phyloP scores from a whole-genome alignment of 1,139 yeast species.

The Eremothecium cymbalariae region DNA sequence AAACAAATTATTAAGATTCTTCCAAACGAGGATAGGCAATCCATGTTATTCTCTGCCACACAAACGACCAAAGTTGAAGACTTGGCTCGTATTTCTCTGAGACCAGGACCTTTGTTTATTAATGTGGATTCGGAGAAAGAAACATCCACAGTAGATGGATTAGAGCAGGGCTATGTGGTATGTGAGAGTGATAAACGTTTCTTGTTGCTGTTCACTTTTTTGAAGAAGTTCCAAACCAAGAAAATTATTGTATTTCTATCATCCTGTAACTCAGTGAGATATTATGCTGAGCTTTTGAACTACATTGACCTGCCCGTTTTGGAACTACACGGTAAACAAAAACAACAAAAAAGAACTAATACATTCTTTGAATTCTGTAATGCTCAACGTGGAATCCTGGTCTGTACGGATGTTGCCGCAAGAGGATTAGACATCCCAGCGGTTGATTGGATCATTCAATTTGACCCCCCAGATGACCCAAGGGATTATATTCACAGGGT shows the following conservation, averaged over 20 bases:
- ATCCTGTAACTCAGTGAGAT: conserved; percentile 94
- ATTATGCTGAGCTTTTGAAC: conserved; percentile 87
- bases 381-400: conserved; percentile 84
- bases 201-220: conserved; percentile 78
- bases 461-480: conserved; percentile 99
- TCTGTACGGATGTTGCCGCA: conserved; percentile 97
- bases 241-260: conserved; percentile 89
- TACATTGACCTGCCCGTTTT: conserved; percentile 94
- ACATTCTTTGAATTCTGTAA: conserved; percentile 97
- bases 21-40: conserved; percentile 90
- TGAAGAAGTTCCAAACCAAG: conserved; percentile 85
- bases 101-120: conserved; percentile 92
- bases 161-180: conserved; percentile 96
- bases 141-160: conserved; percentile 88
- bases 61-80: conserved; percentile 99
- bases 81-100: conserved; percentile 88
- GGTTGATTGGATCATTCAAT: conserved; percentile 96
- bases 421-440: conserved; percentile 96
- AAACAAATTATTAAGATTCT: conserved; percentile 87
- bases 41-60: conserved; percentile 96
- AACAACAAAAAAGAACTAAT: conserved; percentile 95
- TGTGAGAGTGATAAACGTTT: conserved; percentile 95
- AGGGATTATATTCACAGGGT: conserved; percentile 96
- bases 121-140: conserved; percentile 83
- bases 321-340: conserved; percentile 95